Base-by-base conservation (phyloP, 2,329 filamentous ascomycete species). In the Blastomyces silverae region DNA sequence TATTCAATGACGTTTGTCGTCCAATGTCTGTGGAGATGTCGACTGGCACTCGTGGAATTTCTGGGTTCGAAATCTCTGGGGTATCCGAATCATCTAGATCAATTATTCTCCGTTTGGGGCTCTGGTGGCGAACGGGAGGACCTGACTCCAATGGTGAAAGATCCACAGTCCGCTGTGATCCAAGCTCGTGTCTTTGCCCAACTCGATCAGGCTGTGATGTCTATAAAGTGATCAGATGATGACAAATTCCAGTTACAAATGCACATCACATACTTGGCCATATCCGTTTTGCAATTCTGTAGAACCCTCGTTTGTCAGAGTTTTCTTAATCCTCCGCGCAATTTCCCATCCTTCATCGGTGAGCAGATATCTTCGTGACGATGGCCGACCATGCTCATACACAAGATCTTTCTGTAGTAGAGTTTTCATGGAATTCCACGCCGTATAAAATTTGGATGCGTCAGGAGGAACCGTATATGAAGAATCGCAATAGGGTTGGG, bases 351-450 rank as follows among this genome's bases (percentile, higher is more conserved):
- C 90, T 66, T 90, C 88, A 42, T 92, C 89, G 0, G 89, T 91
- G 46, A 94, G 77, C 1, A 82, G 80, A 72, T 92, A 94, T 68
- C 83, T 85, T 66, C 86, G 84, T 22, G 86, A 75, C 22, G 86
- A 75, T 0, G 89, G 89, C 20, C 88, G 82, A 0, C 89, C 88
- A 63, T 85, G 85, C 69, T 89, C 87, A 64, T 86, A 87, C 0
- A 92, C 88, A 3, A 92, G 78, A 65, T 91, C 89, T 72, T 92
- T 91, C 63, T 86, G 81, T 5, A 87, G 69, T 42, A 94, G 77
- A 0, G 88, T 91, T 72, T 90, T 90, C 83, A 93, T 92, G 1
- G 89, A 91, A 71, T 85, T 89, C 90, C 90, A 94, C 0, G 90
- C 90, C 0, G 90, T 93, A 70, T 90, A 90, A 70, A 85, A 89